Base-by-base conservation (phyloP, 345 rosid genomes). In the Hypericum perforatum region DNA sequence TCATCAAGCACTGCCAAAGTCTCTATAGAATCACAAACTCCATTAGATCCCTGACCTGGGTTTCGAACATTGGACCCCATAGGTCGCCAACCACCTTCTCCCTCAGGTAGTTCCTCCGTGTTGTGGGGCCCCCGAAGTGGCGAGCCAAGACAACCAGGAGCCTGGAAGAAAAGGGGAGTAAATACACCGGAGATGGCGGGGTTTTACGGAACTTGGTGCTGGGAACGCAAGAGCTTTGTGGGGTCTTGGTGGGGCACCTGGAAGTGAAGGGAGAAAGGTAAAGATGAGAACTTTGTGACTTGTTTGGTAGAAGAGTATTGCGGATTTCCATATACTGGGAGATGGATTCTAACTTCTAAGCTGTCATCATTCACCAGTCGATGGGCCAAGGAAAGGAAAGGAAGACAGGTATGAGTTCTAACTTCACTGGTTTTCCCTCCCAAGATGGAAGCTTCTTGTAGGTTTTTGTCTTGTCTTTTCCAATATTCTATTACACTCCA, bases 81-180 rank as follows among this genome's bases (percentile, higher is more conserved):
- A 22, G 74, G 57, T 79, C 78, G 49, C 63, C 67, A 53, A 65
- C 39, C 29, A 78, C 75, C 75, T 89, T 89, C 60, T 78, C 62
- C 72, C 97, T 69, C 37, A 89, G 77, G 9, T 78, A 79, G 63
- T 85, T 89, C 0, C 83, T 80, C 58, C 97, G 86, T 16, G 60
- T 64, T 7, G 72, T 57, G 29, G 75, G 65, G 47, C 80, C 68
- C 16, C 82, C 71, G 45, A 79, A 81, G 41, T 65, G 82, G 41
- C 66, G 80, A 62, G 86, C 86, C 5, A 85, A 85, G 60, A 77
- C 69, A 22, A 37, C 70, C 51, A 59, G 64, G 39, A 11, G 37
- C 52, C 47, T 49, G 39, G 66, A 2, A 7, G 22, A 32, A 47
- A 62, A 58, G 45, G 47, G 56, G 36, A 59, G 39, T 16, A 67